Percentiles rank a stretch among this genome's conserved stretches.
Conservation (phyloP, 306 rosid genomes). For the Hippophae rhamnoides region DNA sequence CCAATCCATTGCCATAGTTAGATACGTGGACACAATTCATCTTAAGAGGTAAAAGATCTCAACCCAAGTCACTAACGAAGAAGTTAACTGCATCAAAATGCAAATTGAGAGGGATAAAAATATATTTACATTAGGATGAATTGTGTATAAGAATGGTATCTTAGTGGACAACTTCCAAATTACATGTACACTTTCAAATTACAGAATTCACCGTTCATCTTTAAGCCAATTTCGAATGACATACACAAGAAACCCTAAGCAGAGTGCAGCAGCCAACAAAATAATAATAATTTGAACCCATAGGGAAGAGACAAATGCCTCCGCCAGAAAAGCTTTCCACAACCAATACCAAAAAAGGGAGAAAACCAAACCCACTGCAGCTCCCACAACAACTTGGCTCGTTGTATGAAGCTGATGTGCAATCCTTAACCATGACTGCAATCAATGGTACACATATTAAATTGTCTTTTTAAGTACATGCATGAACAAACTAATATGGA, state of each 20-base stretch:
- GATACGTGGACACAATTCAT: no score
- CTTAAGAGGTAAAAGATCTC: no score
- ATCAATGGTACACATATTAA: slow-evolving; percentile 6
- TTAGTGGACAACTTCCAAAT: neutral
- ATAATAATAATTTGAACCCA: slow-evolving; percentile 47
- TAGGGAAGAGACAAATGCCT: slow-evolving; percentile 41
- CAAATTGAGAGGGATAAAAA: no score
- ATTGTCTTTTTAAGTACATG: neutral
- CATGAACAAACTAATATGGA: neutral
- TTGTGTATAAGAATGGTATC: no score
- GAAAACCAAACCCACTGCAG: slow-evolving; percentile 44
- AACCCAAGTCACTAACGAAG: no score
- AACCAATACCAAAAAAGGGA: slow-evolving; percentile 50
- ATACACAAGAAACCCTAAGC: slow-evolving; percentile 44
- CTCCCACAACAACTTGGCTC: slow-evolving; percentile 77
- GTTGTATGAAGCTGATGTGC: slow-evolving; percentile 62
- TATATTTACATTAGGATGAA: no score
- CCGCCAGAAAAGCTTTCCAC: slow-evolving; percentile 46
- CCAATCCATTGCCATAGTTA: no score
- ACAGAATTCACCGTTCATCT: slow-evolving; percentile 26
- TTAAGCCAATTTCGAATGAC: slow-evolving; percentile 50
- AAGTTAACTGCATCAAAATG: no score
- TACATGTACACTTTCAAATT: neutral
- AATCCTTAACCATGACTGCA: slow-evolving; percentile 80
- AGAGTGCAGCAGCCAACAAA: slow-evolving; percentile 44